Evolutionary conservation across 1,139 yeast species (phyloP), one percentile per base, ranked within the genome.

Genomic region (Geotrichum aggregatum): DNA sequence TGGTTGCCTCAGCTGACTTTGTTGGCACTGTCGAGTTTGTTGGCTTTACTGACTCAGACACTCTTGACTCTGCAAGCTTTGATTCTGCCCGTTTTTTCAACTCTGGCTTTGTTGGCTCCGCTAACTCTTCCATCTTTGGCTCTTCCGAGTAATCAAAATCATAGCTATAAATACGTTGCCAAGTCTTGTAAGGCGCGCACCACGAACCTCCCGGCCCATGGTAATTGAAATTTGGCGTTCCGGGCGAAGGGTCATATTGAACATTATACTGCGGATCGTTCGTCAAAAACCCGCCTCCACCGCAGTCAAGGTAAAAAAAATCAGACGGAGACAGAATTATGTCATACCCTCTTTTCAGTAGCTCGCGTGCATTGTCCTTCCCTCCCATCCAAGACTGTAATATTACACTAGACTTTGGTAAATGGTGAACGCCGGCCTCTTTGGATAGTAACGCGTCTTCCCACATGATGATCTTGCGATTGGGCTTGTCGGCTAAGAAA

Each of bases 121-220:
- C n/a, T n/a, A n/a, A n/a, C n/a, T n/a, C n/a, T n/a, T n/a, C n/a
- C n/a, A n/a, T n/a, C n/a, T n/a, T n/a, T n/a, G n/a, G 28, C 6
- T 16, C 38, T 3, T 31, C 13, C 0, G 75, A 73, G 53, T 76
- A 66, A 46, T 66, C 66, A 52, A 75, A 66, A 57, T 76, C 77
- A 54, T 65, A 74, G 50, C 65, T 64, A 59, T 75, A 75, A 39
- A 76, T 74, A 51, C 76, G 64, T 59, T 76, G 79, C 78, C 77
- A 75, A 10, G 77, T 72, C 59, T 75, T 76, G 64, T 76, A 76
- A 1, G 79, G 78, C 35, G 70, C 75, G 62, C 80, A 76, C 77
- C 78, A 76, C n/a, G 76, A 70, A 3, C 78, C 78, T 11, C 74
- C 77, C 42, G 50, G 51, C 6, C 67, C 68, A 14, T 70, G 70